Conservation (phyloP, 495 filamentous ascomycete species). For the Hypomontagnella monticulosa region DNA sequence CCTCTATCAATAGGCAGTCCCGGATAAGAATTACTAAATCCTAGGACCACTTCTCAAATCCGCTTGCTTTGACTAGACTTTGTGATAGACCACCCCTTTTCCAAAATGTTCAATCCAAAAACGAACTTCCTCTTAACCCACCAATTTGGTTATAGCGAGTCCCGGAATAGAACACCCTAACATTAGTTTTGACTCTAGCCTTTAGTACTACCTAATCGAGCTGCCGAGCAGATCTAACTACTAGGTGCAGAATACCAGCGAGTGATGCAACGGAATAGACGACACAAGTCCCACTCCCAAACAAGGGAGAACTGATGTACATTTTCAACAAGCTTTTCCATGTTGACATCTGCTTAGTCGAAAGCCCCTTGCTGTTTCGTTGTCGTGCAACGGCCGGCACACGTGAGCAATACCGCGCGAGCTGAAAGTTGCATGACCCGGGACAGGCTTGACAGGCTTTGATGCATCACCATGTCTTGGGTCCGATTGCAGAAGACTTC, state of each 20-base stretch:
- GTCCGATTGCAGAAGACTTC: constrained; percentile 6
- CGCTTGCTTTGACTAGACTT: background rate
- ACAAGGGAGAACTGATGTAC: constrained; percentile 1
- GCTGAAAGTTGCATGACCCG: constrained; percentile 46
- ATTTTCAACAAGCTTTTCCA: constrained; percentile 8
- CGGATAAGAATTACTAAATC: background rate
- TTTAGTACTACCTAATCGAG: constrained; percentile 1
- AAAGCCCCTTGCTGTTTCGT: constrained; percentile 1
- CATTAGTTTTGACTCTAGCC: constrained; percentile 11
- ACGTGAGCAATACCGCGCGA: constrained; percentile 16
- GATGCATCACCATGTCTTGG: constrained; percentile 27
- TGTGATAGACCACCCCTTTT: background rate
- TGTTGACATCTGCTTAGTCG: constrained; percentile 21
- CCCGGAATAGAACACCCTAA: constrained; percentile 28
- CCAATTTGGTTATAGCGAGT: background rate
- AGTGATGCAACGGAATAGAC: constrained; percentile 8
- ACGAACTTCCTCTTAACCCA: constrained; percentile 1
- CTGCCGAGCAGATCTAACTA: background rate
- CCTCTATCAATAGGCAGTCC: background rate
- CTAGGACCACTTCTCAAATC: background rate
- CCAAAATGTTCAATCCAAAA: background rate
- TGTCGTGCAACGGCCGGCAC: constrained; percentile 4
- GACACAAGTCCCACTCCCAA: constrained; percentile 1
- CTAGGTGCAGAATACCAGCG: background rate
- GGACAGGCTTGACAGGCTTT: constrained; percentile 26